Evolutionary conservation across 1,139 yeast genomes (phyloP), one percentile per base, ranked within the genome.

Genomic region (Pichia sp.): DNA sequence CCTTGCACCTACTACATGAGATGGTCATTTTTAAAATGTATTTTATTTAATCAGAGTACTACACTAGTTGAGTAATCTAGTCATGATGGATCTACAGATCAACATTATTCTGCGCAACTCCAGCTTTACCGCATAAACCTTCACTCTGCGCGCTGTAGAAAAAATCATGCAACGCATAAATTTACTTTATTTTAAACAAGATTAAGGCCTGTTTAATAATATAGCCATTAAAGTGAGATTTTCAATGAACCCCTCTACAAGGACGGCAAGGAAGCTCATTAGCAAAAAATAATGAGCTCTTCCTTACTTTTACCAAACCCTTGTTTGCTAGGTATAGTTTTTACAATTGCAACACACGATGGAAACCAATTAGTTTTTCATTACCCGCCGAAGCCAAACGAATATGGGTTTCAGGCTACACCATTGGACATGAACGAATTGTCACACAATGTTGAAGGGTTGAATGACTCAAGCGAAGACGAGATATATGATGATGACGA

Each of bases 291-390:
- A 23, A 57, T 57, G 59, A 57, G 58, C 40, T 77, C 84, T 31
- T 62, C 70, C 52, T 73, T 79, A 55, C 81, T 80, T 60, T 72
- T 86, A 32, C 92, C 92, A 26, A 84, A 85, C 62, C 88, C 96
- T 8, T 83, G 93, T 60, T 74, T 90, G n/a, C 66, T 84, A 54
- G 97, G 97, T 2, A 79, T 92, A 2, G 73, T 90, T 5, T 73
- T 92, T 16, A 83, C 92, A 0, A 79, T 90, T n/a, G 83, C 95
- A 1, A 90, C 97, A 0, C 96, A 89, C 64, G 85, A 87, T 53
- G 98, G 98, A 0, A 97, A 96, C 1, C 95, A 87, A 64, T 73
- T 90, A 62, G 88, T 89, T 3, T 89, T 83, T 68, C 89, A 87
- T 61, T 90, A 88, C 64, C 97, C 97, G 1, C 87, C 88, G 8